Evolutionary conservation across 306 rosid genomes (phyloP), one percentile per base, ranked within the genome.

Genomic region (Begonia masoniana): DNA sequence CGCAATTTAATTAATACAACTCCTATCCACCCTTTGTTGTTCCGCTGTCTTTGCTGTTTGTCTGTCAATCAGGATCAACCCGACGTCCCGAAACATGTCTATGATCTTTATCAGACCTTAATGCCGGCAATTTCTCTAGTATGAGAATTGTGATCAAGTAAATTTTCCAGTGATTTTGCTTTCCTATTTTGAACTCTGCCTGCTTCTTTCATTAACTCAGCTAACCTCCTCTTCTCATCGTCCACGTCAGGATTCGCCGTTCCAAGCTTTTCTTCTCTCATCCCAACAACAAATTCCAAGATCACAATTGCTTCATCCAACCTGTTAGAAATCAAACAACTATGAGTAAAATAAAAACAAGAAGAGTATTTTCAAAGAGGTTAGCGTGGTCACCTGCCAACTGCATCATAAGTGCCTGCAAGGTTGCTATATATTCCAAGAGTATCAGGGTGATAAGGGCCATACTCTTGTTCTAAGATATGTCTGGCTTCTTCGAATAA

Each of bases 381-480:
- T 21, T 21, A 21, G 24, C 24, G 0, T 13, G 10, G 41, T 41
- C 73, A 83, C 99, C 96, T 92, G 60, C 99, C 99, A 51, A n/a
- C n/a, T n/a, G n/a, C n/a, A n/a, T n/a, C n/a, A n/a, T n/a, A n/a
- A n/a, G n/a, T n/a, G n/a, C n/a, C n/a, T 54, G 99, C 96, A 55
- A 92, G 93, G 65, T 92, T 92, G 81, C 96, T 82, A 62, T 70
- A 83, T 10, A 83, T 87, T 8, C 88, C 99, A n/a, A 92, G 92
- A 5, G 99, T 92, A 52, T 83, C 95, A 42, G 78, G 81, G 71
- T 92, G 93, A 56, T 81, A 77, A 3, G 92, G 86, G 21, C 99
- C 99, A 26, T 61, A 76, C 63, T 71, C 96, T 56, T 81, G 78
- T 64, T 81, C 94, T 59, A 86, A 48, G 56, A 83, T 35, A 55